Evolutionary conservation across 2,329 filamentous ascomycete genomes (phyloP), one percentile per base, ranked within the genome.

Genomic region (Diplodia intermedia): DNA sequence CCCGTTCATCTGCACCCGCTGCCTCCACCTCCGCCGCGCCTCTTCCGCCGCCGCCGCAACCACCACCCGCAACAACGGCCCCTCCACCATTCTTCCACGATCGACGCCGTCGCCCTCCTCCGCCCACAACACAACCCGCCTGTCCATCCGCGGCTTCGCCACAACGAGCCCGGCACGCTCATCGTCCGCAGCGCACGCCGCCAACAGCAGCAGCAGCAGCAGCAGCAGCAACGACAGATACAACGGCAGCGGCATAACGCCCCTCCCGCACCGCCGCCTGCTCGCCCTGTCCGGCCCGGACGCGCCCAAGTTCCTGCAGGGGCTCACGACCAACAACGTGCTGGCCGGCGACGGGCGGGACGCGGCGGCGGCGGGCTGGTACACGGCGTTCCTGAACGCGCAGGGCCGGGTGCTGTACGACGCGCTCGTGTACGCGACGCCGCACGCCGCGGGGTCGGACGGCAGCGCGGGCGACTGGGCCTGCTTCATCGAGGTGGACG

Each of bases 401-500:
- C 79, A 80, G 40, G 95, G 95, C 52, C 88, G 94, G 68, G 86
- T 99, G 11, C 82, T 97, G 53, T 88, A 94, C 81, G 95, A 99
- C 80, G 91, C 93, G 65, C 97, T 98, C 79, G 84, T 99, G 57
- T 97, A 97, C 82, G 69, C 71, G 40, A 66, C 74, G 31, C 61
- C 70, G 4, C 72, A 71, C 33, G 69, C 60, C 38, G 70, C 69
- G 36, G 36, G 36, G 9, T 11, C 36, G 20, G 50, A 14, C 23
- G 12, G 8, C 31, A 12, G 7, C 47, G 12, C 20, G n/a, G 69
- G 69, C 36, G 67, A 66, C n/a, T 79, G 78, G 70, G 83, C 84
- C 36, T 94, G 91, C 83, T 79, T 97, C 69, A 85, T 99, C 69
- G 95, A 99, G 76, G 91, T 94, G 14, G 94, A 97, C 79, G 87